A percentile compares a stretch with the other conserved stretches of the same genome.
Conservation (phyloP, 768 basidiomycete species). For the Russula sp. region DNA sequence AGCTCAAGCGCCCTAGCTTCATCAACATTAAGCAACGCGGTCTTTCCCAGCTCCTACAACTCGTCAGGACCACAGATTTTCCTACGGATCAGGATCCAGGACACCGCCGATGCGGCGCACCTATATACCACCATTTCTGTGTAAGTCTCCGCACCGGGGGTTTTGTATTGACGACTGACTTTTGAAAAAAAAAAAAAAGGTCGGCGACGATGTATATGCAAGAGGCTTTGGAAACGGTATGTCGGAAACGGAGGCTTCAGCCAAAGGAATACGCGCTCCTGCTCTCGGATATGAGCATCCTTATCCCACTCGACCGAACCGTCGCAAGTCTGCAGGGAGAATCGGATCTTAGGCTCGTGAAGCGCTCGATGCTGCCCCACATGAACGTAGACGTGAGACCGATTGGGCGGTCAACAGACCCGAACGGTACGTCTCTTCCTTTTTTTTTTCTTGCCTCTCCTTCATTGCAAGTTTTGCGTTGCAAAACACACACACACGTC, state of each 20-base stretch:
- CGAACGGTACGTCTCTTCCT: constrained; percentile 63
- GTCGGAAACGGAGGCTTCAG: constrained; percentile 64
- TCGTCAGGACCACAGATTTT: constrained; percentile 80
- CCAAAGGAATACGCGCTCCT: constrained; percentile 83
- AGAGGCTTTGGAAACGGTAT: constrained; percentile 86
- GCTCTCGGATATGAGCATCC: constrained; percentile 58
- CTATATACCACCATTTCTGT: constrained; percentile 89
- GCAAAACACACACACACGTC: background rate
- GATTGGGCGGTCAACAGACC: constrained; percentile 76
- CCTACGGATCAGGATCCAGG: constrained; percentile 76
- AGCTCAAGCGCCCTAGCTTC: constrained; percentile 34
- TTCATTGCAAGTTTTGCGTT: too few relatives aligned
- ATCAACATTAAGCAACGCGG: constrained; percentile 37
- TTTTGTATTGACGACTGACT: too few relatives aligned
- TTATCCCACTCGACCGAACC: constrained; percentile 90
- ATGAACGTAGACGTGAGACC: constrained; percentile 69
- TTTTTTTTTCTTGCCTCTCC: background rate
- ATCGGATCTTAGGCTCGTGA: constrained; percentile 76
- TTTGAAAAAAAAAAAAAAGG: constrained; percentile 37
- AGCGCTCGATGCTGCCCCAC: constrained; percentile 68
- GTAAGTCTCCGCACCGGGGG: too few relatives aligned
- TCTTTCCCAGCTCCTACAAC: constrained; percentile 62
- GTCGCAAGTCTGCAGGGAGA: constrained; percentile 94
- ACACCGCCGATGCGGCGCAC: constrained; percentile 78
- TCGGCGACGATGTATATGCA: constrained; percentile 96